Base-by-base conservation (phyloP, 139 green algal species). In the Auxenochlorella protothecoides region DNA sequence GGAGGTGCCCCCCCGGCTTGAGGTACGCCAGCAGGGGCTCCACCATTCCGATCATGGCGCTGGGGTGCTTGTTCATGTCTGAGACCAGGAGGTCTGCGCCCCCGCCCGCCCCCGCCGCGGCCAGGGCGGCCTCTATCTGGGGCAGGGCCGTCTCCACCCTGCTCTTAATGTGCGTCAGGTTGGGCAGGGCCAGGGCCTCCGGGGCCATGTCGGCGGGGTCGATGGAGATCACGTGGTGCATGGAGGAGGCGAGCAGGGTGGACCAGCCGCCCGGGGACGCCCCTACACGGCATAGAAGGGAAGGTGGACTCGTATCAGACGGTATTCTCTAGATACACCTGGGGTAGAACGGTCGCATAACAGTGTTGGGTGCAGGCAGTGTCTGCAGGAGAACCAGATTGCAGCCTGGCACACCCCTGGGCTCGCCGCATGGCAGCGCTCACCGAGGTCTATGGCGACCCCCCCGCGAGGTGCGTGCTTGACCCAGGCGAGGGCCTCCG, bases 51-150 rank as follows among this genome's bases (percentile, higher is more conserved):
- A 44, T 6, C 4, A 61, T 6, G 14, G 68, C 11, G 2, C 12
- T 57, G 5, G 76, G 76, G 69, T 84, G 76, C 54, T 65, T 53
- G 59, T 83, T 83, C 52, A 79, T 72, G 63, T 84, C 79, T 2
- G 57, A 62, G 9, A 62, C 57, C 9, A 62, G 57, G 9, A 62
- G 9, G 57, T 62, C 57, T 62, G 9, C 57, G 11, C 57, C 57
- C 57, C 57, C 57, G 9, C 57, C 9, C 9, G 9, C 57, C 57
- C 9, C 11, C 9, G 11, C 9, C 57, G 9, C 11, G 57, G 9
- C 9, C 63, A 76, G 15, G 27, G 62, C 55, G 5, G 14, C 8
- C 44, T 60, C 44, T 10, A 76, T 76, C 12, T 76, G 62, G 54
- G 13, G n/a, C 16, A 10, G 11, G 54, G 72, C 51, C 14, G 60